Evolutionary conservation across 2,329 filamentous ascomycete genomes (phyloP), one percentile per base, ranked within the genome.

Genomic region (Elsinoe necatrix): DNA sequence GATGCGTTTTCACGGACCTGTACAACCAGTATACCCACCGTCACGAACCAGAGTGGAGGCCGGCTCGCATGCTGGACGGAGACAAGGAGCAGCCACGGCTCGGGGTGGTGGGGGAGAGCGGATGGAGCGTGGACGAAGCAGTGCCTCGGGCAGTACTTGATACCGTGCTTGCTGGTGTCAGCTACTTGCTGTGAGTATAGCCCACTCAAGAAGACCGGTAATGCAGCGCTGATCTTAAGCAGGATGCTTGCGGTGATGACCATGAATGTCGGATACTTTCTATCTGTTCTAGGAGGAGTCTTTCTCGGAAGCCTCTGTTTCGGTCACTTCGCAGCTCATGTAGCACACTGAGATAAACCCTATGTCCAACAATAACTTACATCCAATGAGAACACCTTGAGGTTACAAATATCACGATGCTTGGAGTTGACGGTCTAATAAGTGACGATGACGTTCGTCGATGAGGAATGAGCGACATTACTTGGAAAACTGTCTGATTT

Each of bases 181-280:
- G 85, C 12, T 95, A 95, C 72, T 73, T 95, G 31, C 82, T 95
- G 90, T 95, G 73, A 80, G 88, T 83, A 34, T 41, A 27, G 11
- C 39, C 14, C n/a, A 3, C 14, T 2, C 1, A 1, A 3, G 8
- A 11, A 11, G 41, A 14, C 41, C 39, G 21, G 25, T 16, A 14
- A 59, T 25, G 27, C 6, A 41, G 23, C 21, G 51, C 62, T 66
- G 48, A 64, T 68, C n/a, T 21, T 27, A 2, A 48, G 16, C 63
- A 95, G 90, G 58, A 95, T 95, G 90, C 74, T 95, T 72, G 87
- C 87, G 12, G 86, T 95, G 67, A 95, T 93, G 89, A 90, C 87
- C 1, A 82, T 88, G 75, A 93, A 93, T 64, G 80, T 92, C 14
- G 89, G 88, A 12, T 93, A 92, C 68, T 92, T 92, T 69, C 72